Base-by-base conservation (phyloP, 345 rosid genomes). In the Turnera subulata region DNA sequence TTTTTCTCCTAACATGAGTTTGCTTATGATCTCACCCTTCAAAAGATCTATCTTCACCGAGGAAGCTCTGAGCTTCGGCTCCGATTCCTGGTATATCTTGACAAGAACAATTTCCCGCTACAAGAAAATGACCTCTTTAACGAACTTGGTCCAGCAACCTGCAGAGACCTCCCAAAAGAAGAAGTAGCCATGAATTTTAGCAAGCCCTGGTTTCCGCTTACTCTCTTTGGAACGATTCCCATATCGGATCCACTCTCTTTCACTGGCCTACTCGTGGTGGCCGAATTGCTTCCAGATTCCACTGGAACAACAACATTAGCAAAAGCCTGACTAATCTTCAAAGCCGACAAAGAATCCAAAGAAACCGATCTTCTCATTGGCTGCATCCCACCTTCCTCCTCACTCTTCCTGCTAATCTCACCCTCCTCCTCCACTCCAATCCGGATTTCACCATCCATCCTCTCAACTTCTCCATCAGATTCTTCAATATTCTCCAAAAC, bases 341-440 rank as follows among this genome's bases (percentile, higher is more conserved):
- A 69, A 61, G 78, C 87, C 1, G 85, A 75, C 39, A 75, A 39
- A 22, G 81, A 85, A 77, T 85, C 83, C 66, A 91, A 50, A 3
- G 97, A 91, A 74, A 80, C 78, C 12, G 93, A 81, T 76, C 97
- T 69, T 68, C 92, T 73, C 66, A 84, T 68, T 35, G 81, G 64
- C 56, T 79, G 72, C 19, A 68, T 19, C 48, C 43, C 81, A 12
- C 38, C 59, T 24, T 33, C 54, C 37, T 51, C 45, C 55, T 64
- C 65, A 32, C 74, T 50, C 33, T 70, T 63, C 64, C 73, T 29
- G 47, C 66, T 43, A 40, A 23, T 48, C 51, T 61, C 73, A 46
- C 13, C 58, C 48, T 17, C 62, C 42, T 55, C 66, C 24, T 55
- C 65, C 59, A 40, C 51, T 43, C 24, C 52, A 56, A 44, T 40